Base-by-base conservation (phyloP, 164 flowering plant genomes). In the Umbilicus rupestris region DNA sequence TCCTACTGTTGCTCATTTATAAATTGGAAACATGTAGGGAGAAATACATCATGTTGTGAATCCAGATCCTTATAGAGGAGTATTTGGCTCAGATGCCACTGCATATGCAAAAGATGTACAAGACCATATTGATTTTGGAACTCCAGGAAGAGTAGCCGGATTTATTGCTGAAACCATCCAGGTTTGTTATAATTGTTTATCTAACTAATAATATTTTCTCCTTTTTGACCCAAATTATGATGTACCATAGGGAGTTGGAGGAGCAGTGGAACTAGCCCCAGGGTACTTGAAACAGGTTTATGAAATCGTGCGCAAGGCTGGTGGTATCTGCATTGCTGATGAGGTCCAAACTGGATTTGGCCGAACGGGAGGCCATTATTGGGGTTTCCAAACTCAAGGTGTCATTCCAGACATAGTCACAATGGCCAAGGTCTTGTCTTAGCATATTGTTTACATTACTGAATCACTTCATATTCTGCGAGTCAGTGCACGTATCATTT, bases 341-440 rank as follows among this genome's bases (percentile, higher is more conserved):
- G 99, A 91, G 81, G 99, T 94, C 22, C 99, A 94, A 82, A 89
- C 92, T 73, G 99, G 96, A 39, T 94, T 94, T 84, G 99, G 99
- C 72, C 96, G 99, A 11, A 94, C 94, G 0, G 99, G 99, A 68
- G 85, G 86, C 77, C 92, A 94, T 68, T 94, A 89, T 63, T 94
- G 97, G 97, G 99, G 99, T 31, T 94, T 94, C 76, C 85, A 91
- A 77, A 89, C 97, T 31, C 99, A 91, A 69, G 90, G 79, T 52
- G 99, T 94, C 63, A 64, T 85, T 73, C 97, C 96, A 68, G 96
- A 94, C 71, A 91, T 94, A 72, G 97, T 94, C 47, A 94, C 99
- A 30, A 91, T 94, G 99, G 99, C 99, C 63, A 92, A 94, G 96
- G 99, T 94, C 28, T 72, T 28, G 47, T 8, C 17, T 20, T 39